A percentile compares a stretch with the other conserved stretches of the same genome.
phyloP scores from a whole-genome alignment of 495 filamentous ascomycete species.

The Apodospora peruviana region DNA sequence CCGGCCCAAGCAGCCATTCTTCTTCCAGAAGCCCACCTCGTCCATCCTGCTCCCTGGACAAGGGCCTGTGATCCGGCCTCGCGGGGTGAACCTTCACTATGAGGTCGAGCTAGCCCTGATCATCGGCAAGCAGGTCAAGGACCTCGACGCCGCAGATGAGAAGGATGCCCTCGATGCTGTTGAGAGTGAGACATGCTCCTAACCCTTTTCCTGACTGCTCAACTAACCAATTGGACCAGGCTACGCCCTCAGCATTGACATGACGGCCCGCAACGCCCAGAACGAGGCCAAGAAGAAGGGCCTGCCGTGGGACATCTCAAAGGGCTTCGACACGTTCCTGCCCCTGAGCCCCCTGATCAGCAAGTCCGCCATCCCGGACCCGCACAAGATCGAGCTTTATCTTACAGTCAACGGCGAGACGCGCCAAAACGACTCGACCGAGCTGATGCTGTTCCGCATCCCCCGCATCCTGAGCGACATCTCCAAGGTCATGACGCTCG shows the following conservation, averaged over 20 bases:
- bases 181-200: constrained; percentile 39
- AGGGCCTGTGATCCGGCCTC: constrained; percentile 79
- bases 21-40: constrained; percentile 92
- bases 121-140: constrained; percentile 69
- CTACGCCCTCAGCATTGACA: constrained; percentile 84
- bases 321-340: constrained; percentile 96
- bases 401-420: constrained; percentile 70
- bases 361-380: constrained; percentile 74
- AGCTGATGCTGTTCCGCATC: constrained; percentile 87
- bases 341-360: constrained; percentile 74
- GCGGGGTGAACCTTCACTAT: constrained; percentile 81
- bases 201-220: neutral
- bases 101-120: constrained; percentile 91
- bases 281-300: constrained; percentile 95
- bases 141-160: constrained; percentile 63
- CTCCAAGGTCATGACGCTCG: constrained; percentile 86
- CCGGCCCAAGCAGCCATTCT: constrained; percentile 88
- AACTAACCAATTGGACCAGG: constrained; percentile 34
- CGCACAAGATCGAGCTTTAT: constrained; percentile 79
- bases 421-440: constrained; percentile 78
- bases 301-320: constrained; percentile 91
- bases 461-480: constrained; percentile 86
- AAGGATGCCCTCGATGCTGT: constrained; percentile 57
- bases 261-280: constrained; percentile 91
- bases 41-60: constrained; percentile 71